Base-by-base conservation (phyloP, 2,329 filamentous ascomycete species). In the Zymoseptoria pseudotritici region DNA sequence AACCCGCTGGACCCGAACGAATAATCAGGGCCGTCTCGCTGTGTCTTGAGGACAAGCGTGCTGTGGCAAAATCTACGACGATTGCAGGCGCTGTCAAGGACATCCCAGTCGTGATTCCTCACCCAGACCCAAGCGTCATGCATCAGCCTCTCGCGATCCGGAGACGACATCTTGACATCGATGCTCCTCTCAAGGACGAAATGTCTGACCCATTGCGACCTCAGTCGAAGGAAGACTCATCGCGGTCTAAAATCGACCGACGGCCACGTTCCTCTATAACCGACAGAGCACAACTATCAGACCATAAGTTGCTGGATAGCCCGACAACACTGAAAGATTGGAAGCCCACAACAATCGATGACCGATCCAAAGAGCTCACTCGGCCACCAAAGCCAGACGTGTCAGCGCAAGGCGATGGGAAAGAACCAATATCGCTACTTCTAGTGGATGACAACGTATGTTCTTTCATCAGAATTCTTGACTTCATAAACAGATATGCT, bases 381-480 rank as follows among this genome's bases (percentile, higher is more conserved):
- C 36, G 36, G 36, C 36, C 36, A 46, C 13, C 13, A n/a, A 46
- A 17, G 13, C 13, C 13, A 17, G 17, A 46, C 13, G 13, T n/a
- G 0, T n/a, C 36, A n/a, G 17, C 13, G 36, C 36, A 46, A 53
- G 29, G 42, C 58, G 58, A 29, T 9, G 26, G 26, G 7, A 29
- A 22, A 58, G 22, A 22, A 56, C n/a, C 20, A 9, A 53, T 53
- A 19, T 69, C 65, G 4, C 58, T 73, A 8, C 60, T 73, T 24
- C 64, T 73, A 0, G 71, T 73, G 2, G 71, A 73, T 56, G 71
- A 73, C 56, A 73, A 73, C 57, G 66, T 68, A 60, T 61, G 64
- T 56, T 2, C 17, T 29, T 10, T 22, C 20, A 4, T 7, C 36
- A 17, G 2, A n/a, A 13, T 46, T 46, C 36, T 5, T 17, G 13